phyloP scores from a whole-genome alignment of 2,329 filamentous ascomycete species.

The Emmonsiellopsis sp. region DNA sequence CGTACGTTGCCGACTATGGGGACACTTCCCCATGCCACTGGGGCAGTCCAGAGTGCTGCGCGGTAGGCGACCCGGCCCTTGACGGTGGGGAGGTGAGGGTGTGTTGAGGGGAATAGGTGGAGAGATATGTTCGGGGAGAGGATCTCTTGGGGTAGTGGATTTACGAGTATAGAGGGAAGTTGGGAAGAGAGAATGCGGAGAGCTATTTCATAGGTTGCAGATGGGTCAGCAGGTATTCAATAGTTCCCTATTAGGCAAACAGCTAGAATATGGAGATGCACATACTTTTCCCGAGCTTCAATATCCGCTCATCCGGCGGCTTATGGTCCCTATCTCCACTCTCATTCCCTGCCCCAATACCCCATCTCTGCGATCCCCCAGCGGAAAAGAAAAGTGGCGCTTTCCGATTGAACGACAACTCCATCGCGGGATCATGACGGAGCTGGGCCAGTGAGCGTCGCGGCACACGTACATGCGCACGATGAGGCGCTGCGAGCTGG shows the following conservation, averaged over 20 bases:
- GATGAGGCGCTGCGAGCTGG: not conserved
- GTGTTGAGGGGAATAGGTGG: conserved; percentile 54
- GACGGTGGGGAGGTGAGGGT: conserved; percentile 70
- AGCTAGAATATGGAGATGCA: not conserved
- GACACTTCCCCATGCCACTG: conserved; percentile 88
- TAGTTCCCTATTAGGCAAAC: not conserved
- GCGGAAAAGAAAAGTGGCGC: conserved; percentile 20
- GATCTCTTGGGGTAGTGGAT: conserved; percentile 52
- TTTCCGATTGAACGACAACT: conserved; percentile 7
- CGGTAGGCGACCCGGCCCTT: conserved; percentile 84
- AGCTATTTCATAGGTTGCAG: conserved; percentile 29
- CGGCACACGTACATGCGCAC: not conserved
- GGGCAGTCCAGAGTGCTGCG: conserved; percentile 90
- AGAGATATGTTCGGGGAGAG: conserved; percentile 53
- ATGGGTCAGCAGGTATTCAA: not conserved
- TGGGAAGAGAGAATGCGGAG: conserved; percentile 53
- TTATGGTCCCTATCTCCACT: conserved; percentile 29
- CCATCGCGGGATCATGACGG: not conserved
- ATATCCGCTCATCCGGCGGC: conserved; percentile 48
- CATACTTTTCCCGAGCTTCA: conserved; percentile 54
- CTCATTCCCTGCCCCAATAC: conserved; percentile 16
- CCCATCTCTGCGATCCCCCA: conserved; percentile 4
- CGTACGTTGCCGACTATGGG: conserved; percentile 85
- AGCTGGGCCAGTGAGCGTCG: conserved; percentile 1
- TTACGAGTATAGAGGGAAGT: conserved; percentile 51